Conservation (phyloP, 2,329 filamentous ascomycete species). For the Dothiorella sarmentorum region DNA sequence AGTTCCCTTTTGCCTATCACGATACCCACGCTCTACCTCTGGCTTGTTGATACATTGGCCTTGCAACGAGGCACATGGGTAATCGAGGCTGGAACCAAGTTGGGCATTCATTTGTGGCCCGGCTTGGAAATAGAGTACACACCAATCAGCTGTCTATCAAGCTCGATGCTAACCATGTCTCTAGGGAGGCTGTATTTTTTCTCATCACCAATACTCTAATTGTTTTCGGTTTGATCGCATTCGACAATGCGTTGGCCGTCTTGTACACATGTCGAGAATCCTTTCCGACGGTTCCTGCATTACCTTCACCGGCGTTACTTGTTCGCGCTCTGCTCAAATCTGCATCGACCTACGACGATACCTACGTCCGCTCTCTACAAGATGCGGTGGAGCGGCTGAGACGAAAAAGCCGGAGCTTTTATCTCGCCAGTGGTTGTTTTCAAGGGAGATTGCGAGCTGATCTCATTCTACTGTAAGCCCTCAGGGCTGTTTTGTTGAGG, state of each 20-base stretch:
- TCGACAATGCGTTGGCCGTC: slow-evolving; percentile 66
- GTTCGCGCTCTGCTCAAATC: slow-evolving; percentile 52
- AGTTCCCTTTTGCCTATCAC: slow-evolving; percentile 59
- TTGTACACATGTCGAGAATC: slow-evolving; percentile 59
- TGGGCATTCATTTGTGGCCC: slow-evolving; percentile 60
- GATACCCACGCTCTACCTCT: slow-evolving; percentile 66
- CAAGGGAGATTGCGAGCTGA: slow-evolving; percentile 65
- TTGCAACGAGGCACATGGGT: slow-evolving; percentile 68
- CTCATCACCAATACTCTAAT: slow-evolving; percentile 66
- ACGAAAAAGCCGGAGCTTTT: slow-evolving; percentile 70
- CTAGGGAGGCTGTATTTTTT: slow-evolving; percentile 67
- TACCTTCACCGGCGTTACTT: slow-evolving; percentile 50
- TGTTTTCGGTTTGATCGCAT: slow-evolving; percentile 64
- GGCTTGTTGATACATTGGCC: slow-evolving; percentile 68
- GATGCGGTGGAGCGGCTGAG: slow-evolving; percentile 58
- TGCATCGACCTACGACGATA: slow-evolving; percentile 53
- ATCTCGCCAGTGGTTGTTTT: slow-evolving; percentile 67
- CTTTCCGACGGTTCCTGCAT: slow-evolving; percentile 51
- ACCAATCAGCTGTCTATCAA: not conserved
- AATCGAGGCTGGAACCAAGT: slow-evolving; percentile 65
- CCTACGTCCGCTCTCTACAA: slow-evolving; percentile 55
- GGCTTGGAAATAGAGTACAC: slow-evolving; percentile 62
- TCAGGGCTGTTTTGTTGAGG: not conserved
- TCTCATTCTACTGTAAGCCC: slow-evolving; percentile 57
- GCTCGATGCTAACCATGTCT: slow-evolving; percentile 12